Base-by-base conservation (phyloP, 2,329 filamentous ascomycete species). In the Verticillium tricorpus region DNA sequence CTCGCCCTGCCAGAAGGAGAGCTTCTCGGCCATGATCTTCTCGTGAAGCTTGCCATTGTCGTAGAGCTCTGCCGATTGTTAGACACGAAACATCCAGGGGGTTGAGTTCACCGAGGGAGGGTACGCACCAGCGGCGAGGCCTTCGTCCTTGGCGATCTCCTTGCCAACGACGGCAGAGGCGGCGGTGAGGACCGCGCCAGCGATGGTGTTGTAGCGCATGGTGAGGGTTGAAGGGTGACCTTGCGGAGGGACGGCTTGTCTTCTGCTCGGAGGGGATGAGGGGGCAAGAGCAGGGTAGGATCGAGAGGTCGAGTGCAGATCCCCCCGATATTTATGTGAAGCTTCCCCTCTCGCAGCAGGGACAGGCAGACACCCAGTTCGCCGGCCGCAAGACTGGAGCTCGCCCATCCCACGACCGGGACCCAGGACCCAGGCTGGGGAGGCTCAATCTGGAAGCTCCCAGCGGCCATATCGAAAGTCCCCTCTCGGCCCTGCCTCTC, bases 31-130 rank as follows among this genome's bases (percentile, higher is more conserved):
- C 63, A 65, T 65, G 60, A 61, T 63, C 7, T 56, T 54, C 66
- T 71, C 65, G 62, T 74, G 72, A 64, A 70, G 67, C 52, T 70
- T 8, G 58, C 72, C 72, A 63, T 66, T 72, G 62, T 71, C 67
- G 65, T 70, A 74, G 63, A 74, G 62, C 57, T 71, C 54, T 60
- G 60, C 17, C 11, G 8, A 14, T 5, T 19, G 50, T 56, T 11
- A 28, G 40, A 14, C 37, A 9, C 40, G n/a, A 54, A 1, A 22
- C 31, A 4, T 14, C 4, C 17, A 5, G 58, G 11, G 11, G 2
- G 9, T 1, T 34, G 6, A 8, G 15, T 40, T 35, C 8, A 35
- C 9, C 1, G 22, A 15, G 6, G 2, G 22, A 15, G 6, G 5
- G 25, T 9, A 56, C 60, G 14, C 35, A 65, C 63, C 62, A 19